Base-by-base conservation (phyloP, 2,329 filamentous ascomycete species). In the Diaporthe longicolla region DNA sequence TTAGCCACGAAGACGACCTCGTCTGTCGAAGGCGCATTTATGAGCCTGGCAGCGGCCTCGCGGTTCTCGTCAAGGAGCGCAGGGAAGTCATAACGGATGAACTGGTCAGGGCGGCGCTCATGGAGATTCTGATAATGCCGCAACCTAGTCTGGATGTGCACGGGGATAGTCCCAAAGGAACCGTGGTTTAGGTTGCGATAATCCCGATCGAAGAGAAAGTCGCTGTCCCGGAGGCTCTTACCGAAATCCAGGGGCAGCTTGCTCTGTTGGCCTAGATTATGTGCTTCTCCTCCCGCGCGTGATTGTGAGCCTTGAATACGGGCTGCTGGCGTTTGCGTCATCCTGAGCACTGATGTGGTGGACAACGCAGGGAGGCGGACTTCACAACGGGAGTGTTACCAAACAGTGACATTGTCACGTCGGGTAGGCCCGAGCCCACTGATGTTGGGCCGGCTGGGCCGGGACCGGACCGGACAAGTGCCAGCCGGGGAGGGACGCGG, bases 131-230 rank as follows among this genome's bases (percentile, higher is more conserved):
- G 92, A 79, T 92, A 93, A n/a, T 85, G 79, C 21, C 89, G 90
- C 26, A 93, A 87, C 66, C 87, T 87, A 19, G 88, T 82, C 21
- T 87, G 89, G 74, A 98, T 87, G 26, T 83, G 80, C 13, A 83
- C 85, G 4, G 95, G 95, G 78, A 92, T 91, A 2, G 92, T 92
- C 45, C 95, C 95, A 80, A 94, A 98, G 0, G 95, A 97, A 65
- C 94, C 93, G 45, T 97, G 93, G 81, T 97, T 97, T 70, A 97
- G 84, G 79, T 95, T 95, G 69, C 86, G 87, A 81, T 90, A 95
- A n/a, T 86, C 85, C 0, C 89, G 86, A 63, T 91, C 89, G 74
- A 95, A 90, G n/a, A 91, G 83, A 80, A 96, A 97, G 50, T 93
- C 87, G 76, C 91, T 88, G 73, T 87, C 86, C 26, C 45, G 57